Percentiles rank a stretch among this genome's conserved stretches.
phyloP scores from a whole-genome alignment of 2,329 filamentous ascomycete genomes.

The Triangularia verruculosa region DNA sequence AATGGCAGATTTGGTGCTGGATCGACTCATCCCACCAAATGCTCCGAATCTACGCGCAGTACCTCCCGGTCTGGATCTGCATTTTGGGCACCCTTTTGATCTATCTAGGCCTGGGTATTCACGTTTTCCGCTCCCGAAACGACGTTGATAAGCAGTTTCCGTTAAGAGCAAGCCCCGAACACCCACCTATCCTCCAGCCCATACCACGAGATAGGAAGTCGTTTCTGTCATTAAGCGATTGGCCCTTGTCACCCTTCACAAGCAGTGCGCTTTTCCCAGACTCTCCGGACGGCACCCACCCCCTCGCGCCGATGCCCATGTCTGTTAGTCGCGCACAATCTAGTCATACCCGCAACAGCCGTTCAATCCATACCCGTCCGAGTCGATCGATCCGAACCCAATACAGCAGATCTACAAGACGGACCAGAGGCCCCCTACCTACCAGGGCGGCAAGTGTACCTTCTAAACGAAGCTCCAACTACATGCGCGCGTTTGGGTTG shows the following conservation, averaged over 20 bases:
- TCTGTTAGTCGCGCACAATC: neutral
- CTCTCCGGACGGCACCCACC: neutral
- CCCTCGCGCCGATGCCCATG: neutral
- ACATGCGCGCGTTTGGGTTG: neutral
- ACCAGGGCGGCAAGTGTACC: neutral
- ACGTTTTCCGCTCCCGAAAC: slow-evolving; percentile 10
- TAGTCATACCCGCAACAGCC: neutral
- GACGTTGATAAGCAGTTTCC: neutral
- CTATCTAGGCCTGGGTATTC: slow-evolving; percentile 18
- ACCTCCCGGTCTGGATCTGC: slow-evolving; percentile 21
- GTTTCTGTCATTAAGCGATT: slow-evolving; percentile 6
- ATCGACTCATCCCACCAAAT: slow-evolving; percentile 14
- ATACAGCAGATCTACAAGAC: neutral
- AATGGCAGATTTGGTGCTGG: slow-evolving; percentile 21
- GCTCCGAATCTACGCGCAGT: slow-evolving; percentile 18
- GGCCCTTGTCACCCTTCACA: slow-evolving; percentile 4
- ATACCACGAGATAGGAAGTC: neutral
- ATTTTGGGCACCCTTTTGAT: slow-evolving; percentile 19
- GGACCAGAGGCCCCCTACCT: neutral
- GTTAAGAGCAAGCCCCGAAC: neutral
- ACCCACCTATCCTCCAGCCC: neutral
- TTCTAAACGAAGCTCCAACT: neutral
- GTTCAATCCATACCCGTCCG: neutral
- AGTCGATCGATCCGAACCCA: neutral
- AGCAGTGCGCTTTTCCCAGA: neutral